Evolutionary conservation across 2,329 filamentous ascomycete species (phyloP), one percentile per base, ranked within the genome.

Genomic region (Fusarium irregulare): DNA sequence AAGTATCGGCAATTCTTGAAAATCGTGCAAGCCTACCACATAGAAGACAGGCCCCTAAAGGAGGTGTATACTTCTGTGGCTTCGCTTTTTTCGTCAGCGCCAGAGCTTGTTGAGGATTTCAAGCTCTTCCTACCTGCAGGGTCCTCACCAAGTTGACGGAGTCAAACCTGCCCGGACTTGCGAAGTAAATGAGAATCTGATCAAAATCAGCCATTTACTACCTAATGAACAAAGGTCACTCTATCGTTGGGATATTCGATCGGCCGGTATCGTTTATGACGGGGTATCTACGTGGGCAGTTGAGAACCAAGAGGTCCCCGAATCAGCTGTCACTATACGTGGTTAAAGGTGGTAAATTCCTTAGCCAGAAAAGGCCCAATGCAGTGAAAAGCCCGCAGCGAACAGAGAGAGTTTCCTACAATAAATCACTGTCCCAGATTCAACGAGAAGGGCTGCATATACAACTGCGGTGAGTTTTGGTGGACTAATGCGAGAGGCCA

Each of bases 401-500:
- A 37, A 10, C 3, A n/a, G 18, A 20, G 14, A 8, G 4, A 3
- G 4, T 13, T 8, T 2, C 8, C 6, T n/a, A 23, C 7, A 20
- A 13, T 9, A 16, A 44, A 6, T 28, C 1, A 2, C 6, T 1
- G 11, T 28, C 27, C 27, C 11, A 28, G 27, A 28, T 28, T 1
- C 2, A 2, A 28, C 27, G 2, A 28, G 27, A 28, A 2, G 11
- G 27, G 27, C 27, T 28, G 12, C 3, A 47, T 28, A 13, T 1
- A 47, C 10, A 10, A 20, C 49, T 51, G 11, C 23, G 34, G 49
- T 41, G 34, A 18, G 23, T 27, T 51, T 27, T 18, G 23, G 49
- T 41, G 49, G 49, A 51, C 28, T 44, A 53, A 44, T 45, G 49
- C 40, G 47, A 56, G 34, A 54, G 53, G n/a, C 55, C 34, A 28